These are phyloP conservation scores for Chytriomyces sp. DNA, from an alignment of 192 early-diverging fungal genomes.

Conservation along the genomic window DNA sequence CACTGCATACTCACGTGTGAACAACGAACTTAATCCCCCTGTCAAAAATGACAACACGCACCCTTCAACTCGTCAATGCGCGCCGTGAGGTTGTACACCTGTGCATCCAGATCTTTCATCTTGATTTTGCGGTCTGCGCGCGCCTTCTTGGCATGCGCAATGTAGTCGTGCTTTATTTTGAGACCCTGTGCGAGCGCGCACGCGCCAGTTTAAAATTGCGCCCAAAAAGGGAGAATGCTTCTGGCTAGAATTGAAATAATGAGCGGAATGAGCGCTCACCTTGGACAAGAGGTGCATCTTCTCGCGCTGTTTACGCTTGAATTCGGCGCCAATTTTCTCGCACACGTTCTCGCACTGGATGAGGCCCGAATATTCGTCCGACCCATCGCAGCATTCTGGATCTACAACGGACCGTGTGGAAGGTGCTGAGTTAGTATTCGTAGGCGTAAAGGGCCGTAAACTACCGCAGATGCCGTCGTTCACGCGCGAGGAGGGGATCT, in stretches of 20 bases:
- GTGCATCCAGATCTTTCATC: conserved; percentile 39
- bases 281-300: conserved; percentile 21
- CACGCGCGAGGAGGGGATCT: conserved; percentile 71
- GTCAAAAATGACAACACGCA: conserved; percentile 22
- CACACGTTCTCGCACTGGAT: conserved; percentile 78
- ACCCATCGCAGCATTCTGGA: conserved; percentile 93
- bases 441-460: not conserved
- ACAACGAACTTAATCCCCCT: not conserved
- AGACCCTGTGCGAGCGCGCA: no score
- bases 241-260: not conserved
- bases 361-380: conserved; percentile 74
- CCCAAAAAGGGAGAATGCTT: not conserved
- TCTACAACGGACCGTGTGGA: conserved; percentile 38
- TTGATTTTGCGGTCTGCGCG: not conserved
- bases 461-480: conserved; percentile 94
- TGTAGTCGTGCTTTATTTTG: conserved; percentile 36
- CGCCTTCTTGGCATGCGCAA: conserved; percentile 23
- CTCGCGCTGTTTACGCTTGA: conserved; percentile 31
- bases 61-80: conserved; percentile 40
- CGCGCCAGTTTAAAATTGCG: no score
- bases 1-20: conserved; percentile 4
- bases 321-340: conserved; percentile 55
- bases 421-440: not conserved
- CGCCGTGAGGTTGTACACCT: conserved; percentile 36
- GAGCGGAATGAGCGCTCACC: not conserved